Evolutionary conservation across 2,329 filamentous ascomycete species (phyloP), one percentile per base, ranked within the genome.

Genomic region (Fusarium austroafricanum): DNA sequence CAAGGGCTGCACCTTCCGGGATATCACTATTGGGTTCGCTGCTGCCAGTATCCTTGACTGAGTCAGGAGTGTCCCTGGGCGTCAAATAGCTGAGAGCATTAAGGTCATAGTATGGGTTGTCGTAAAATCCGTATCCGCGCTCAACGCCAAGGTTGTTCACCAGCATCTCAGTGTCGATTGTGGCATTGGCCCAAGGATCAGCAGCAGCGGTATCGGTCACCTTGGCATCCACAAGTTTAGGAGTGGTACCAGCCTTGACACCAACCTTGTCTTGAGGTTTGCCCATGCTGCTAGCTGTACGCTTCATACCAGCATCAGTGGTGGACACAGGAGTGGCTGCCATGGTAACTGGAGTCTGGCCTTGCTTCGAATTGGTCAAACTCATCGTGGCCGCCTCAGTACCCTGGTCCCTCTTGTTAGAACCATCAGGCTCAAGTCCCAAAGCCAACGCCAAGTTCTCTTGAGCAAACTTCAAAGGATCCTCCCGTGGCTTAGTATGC

Each of bases 11-110:
- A 7, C 80, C 81, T 57, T 90, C 88, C 4, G 86, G 83, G 18
- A 89, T 84, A 68, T 90, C 88, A 71, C 87, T 89, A 63, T 84
- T 89, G 11, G 86, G 85, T 70, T 90, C 87, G 39, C 87, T 89
- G 10, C 80, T 76, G 6, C 85, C 83, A 68, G 83, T 84, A 57
- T 90, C 87, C 74, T 89, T 88, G 75, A 82, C 86, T 3, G 87
- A 90, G 68, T 89, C 88, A 1, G 88, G 88, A 10, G 88, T 90
- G 72, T 90, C 87, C 61, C 89, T 87, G 1, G 87, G 87, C 23
- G 87, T 87, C 57, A 85, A 88, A 10, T 85, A 78, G 54, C 77
- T 81, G 73, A 85, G 82, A 64, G 89, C 85, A 14, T 81, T 81
- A 55, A 87, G 83, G 4, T 84, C 80, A 18, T 64, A 52, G 40